Base-by-base conservation (phyloP, 1,139 yeast genomes). In the Kodamaea sp. region DNA sequence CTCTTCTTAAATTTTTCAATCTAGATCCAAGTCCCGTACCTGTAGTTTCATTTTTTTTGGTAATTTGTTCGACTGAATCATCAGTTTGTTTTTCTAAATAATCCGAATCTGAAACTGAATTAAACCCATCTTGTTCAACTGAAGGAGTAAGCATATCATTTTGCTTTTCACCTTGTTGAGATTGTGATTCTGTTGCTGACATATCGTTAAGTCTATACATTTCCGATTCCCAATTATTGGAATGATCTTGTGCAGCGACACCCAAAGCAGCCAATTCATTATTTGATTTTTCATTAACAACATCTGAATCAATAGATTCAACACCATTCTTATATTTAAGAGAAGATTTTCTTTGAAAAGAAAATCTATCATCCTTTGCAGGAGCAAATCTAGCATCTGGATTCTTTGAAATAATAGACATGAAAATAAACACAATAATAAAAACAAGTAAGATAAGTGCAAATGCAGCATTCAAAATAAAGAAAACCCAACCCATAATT, bases 351-450 rank as follows among this genome's bases (percentile, higher is more conserved):
- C 78, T 75, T 58, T 83, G 89, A 78, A 85, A 85, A 2, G 92
- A 83, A 11, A 85, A 78, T 73, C 95, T 77, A 56, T 85, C 95
- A 65, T 85, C 95, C 50, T 70, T 81, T 7, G 90, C 90, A 11
- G 92, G 92, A 34, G 84, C 84, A 59, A 84, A 85, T 59, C 87
- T 78, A 8, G 87, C 80, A 63, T 85, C 95, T 25, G 94, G 94
- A 55, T 84, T 85, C 66, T 82, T 84, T 12, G 87, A 78, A 43
- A 79, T 61, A 1, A 83, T 47, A 26, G 85, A 78, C 53, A 79
- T 63, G 8, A 62, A 59, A 39, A 80, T 73, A 49, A 81, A 78
- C 0, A 75, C 75, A 44, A 84, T 67, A 48, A 83, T 79, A 65
- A 81, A 59, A 34, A 84, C 48, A 55, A 85, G 69, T 41, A 85